Evolutionary conservation across 2,329 filamentous ascomycete genomes (phyloP).

Genomic region (Ophiostoma perfectum): DNA sequence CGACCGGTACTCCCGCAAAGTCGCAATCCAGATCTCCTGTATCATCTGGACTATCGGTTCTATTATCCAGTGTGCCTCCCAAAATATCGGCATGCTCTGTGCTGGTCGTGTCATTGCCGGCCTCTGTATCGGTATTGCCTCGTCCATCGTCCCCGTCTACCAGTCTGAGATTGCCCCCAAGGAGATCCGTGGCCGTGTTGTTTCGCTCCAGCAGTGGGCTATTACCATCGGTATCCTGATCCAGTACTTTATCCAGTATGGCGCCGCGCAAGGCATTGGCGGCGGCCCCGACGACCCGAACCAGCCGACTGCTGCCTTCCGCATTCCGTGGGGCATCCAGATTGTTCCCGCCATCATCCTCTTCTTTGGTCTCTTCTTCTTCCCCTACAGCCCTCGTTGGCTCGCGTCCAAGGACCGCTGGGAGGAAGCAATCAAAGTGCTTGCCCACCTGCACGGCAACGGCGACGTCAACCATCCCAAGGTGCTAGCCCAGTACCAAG

Average conservation of each 20-base stretch:
- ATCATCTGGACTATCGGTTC: slow-evolving; percentile 48
- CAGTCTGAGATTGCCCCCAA: slow-evolving; percentile 60
- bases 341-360: slow-evolving; percentile 49
- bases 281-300: slow-evolving; percentile 46
- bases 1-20: slow-evolving; percentile 46
- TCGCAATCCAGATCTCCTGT: slow-evolving; percentile 45
- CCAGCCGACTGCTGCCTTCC: slow-evolving; percentile 51
- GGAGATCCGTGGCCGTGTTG: slow-evolving; percentile 54
- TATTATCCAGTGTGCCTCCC: slow-evolving; percentile 54
- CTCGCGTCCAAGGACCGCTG: slow-evolving; percentile 62
- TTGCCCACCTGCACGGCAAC: slow-evolving; percentile 54
- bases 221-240: slow-evolving; percentile 44
- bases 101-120: slow-evolving; percentile 67
- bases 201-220: slow-evolving; percentile 63
- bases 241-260: slow-evolving; percentile 63
- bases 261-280: slow-evolving; percentile 48
- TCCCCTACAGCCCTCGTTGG: slow-evolving; percentile 69
- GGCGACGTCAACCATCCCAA: slow-evolving; percentile 53
- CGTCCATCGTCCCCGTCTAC: slow-evolving; percentile 64
- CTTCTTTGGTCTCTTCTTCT: slow-evolving; percentile 53
- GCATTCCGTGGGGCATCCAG: slow-evolving; percentile 58
- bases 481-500: slow-evolving; percentile 58
- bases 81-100: slow-evolving; percentile 66
- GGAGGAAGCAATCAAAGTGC: slow-evolving; percentile 56
- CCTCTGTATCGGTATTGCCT: slow-evolving; percentile 67